Percentiles rank a stretch among this genome's conserved stretches.
Conservation (phyloP, 176 grass and related monocot species). For the maize (Zea mays) region Zm-B73-REFERENCE-NAM-5.0 NC_050103.1:163631501-163632000, state of each 20-base stretch:
- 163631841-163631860: too few relatives aligned
- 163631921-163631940: constrained; percentile 89
- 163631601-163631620: constrained; percentile 75
- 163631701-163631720: constrained; percentile 65
- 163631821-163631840: too few relatives aligned
- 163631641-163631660: constrained; percentile 99
- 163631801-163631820: constrained; percentile 47
- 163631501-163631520: constrained; percentile 60
- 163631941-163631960: constrained; percentile 92
- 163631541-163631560: constrained; percentile 99
- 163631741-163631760: constrained; percentile 94
- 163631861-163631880: too few relatives aligned
- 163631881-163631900: too few relatives aligned
- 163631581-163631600: constrained; percentile 98
- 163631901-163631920: constrained; percentile 67
- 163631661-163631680: constrained; percentile 81
- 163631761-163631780: constrained; percentile 80
- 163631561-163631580: constrained; percentile 89
- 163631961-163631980: constrained; percentile 85
- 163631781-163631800: constrained; percentile 89
- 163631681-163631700: constrained; percentile 84
- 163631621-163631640: constrained; percentile 90
- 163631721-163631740: constrained; percentile 86
- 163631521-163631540: constrained; percentile 86
- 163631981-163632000: constrained; percentile 55